Base-by-base conservation (phyloP, 2,329 filamentous ascomycete species). In the Nemania sp. region DNA sequence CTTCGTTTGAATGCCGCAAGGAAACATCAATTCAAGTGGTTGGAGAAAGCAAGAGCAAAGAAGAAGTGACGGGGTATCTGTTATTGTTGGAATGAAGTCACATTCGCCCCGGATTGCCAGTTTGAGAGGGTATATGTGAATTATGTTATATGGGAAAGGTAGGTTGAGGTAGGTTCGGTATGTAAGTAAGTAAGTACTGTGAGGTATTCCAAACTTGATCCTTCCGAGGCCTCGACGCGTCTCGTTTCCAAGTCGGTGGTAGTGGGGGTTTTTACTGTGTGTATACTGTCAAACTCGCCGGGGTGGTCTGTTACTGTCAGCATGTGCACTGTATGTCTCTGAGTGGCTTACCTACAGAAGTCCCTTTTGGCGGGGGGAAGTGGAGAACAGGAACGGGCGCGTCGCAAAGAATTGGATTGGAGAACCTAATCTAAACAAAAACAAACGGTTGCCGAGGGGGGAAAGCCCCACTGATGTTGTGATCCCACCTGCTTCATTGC, bases 381-480 rank as follows among this genome's bases (percentile, higher is more conserved):
- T 55, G 54, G 68, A 61, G 62, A 1, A 22, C 29, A 35, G 57
- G 22, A 35, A 20, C 18, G 32, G 4, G 58, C 73, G 72, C 74
- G 73, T 73, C 69, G 71, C 66, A 67, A 52, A 53, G 24, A n/a
- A 29, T 22, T 13, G 29, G 61, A 26, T 5, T n/a, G n/a, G 49
- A 55, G 35, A 64, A 20, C 20, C n/a, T 55, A 59, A 73, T 71
- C 68, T 58, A 77, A 77, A 78, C 76, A 77, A 77, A 77, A 78
- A 78, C 76, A 77, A 78, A 76, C 64, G 35, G 74, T 76, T 76
- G 74, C 74, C 70, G 69, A 73, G 72, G 73, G 66, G 63, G 62
- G 29, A 32, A 32, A 24, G 24, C 53, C 69, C 66, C 63, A 53
- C 53, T 47, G 11, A 22, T 47, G 32, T 54, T 45, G 51, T 57